phyloP scores from a whole-genome alignment of 2,329 filamentous ascomycete genomes.

The Fusarium pseudocircinatum region DNA sequence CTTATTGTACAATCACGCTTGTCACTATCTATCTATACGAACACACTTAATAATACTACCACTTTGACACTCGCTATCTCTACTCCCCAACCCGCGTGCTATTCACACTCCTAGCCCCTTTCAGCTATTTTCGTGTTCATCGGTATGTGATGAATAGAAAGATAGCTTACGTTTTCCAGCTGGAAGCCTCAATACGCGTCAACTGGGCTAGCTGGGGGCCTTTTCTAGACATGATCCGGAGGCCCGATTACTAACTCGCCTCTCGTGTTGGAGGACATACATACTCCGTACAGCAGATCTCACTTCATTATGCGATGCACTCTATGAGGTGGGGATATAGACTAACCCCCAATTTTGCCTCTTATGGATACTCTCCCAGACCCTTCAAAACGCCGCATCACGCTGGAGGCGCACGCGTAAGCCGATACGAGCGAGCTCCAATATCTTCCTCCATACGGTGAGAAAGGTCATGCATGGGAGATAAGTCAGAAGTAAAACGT shows the following conservation, averaged over 20 bases:
- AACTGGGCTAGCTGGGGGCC: neutral
- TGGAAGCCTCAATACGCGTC: neutral
- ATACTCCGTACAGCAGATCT: neutral
- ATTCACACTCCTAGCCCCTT: neutral
- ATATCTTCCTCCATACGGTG: constrained; percentile 4
- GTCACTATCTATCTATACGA: constrained; percentile 26
- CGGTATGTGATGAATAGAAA: neutral
- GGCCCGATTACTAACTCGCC: constrained; percentile 2
- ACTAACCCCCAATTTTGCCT: constrained; percentile 7
- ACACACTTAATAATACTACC: constrained; percentile 33
- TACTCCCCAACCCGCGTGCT: constrained; percentile 1
- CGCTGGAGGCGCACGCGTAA: constrained; percentile 34
- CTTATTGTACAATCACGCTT: constrained; percentile 33
- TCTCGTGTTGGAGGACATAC: neutral
- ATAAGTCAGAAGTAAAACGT: neutral
- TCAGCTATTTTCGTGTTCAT: neutral
- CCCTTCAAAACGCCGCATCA: constrained; percentile 6
- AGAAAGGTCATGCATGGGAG: neutral
- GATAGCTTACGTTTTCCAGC: neutral
- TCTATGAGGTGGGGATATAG: neutral
- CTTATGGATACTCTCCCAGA: neutral
- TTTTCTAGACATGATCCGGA: neutral
- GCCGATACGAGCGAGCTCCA: constrained; percentile 34
- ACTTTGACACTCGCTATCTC: constrained; percentile 13
- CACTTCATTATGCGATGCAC: neutral